Evolutionary conservation across 2,329 filamentous ascomycete genomes (phyloP).

Genomic region (Xylaria sp.): DNA sequence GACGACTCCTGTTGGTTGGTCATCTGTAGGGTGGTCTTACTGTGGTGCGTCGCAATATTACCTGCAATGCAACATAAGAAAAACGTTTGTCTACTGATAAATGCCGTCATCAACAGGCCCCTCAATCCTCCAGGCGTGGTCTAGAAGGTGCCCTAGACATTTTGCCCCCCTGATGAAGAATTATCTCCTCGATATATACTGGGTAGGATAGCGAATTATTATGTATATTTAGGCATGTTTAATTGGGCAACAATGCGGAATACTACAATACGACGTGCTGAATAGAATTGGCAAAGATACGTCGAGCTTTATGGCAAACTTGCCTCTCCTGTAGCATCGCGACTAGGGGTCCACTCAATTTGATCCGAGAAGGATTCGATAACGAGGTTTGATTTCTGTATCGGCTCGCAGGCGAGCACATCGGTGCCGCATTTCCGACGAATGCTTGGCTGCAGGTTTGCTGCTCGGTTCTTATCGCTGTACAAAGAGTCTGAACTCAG

Average conservation of each 20-base stretch:
- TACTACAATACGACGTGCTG: neutral
- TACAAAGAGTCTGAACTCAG: neutral
- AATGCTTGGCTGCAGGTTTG: neutral
- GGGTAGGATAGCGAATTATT: neutral
- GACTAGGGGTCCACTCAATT: neutral
- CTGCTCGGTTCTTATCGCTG: neutral
- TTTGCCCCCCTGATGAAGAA: neutral
- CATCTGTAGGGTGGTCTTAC: neutral
- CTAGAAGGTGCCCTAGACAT: neutral
- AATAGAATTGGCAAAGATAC: neutral
- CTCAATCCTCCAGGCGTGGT: neutral
- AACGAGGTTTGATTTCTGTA: conserved; percentile 2
- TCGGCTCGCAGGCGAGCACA: neutral
- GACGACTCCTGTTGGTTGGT: neutral
- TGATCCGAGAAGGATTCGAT: neutral
- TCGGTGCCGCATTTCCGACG: neutral
- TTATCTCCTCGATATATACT: neutral
- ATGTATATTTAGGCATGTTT: neutral
- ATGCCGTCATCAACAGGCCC: conserved; percentile 1
- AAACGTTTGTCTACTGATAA: neutral
- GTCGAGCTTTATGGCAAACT: neutral
- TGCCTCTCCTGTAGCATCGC: neutral
- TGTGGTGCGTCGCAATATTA: conserved; percentile 8
- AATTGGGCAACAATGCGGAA: neutral
- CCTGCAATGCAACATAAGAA: conserved; percentile 5